Percentiles rank a stretch among this genome's conserved stretches.
Conservation (phyloP, 1,284 basidiomycete genomes). For the Xerocomus minutiporus region DNA sequence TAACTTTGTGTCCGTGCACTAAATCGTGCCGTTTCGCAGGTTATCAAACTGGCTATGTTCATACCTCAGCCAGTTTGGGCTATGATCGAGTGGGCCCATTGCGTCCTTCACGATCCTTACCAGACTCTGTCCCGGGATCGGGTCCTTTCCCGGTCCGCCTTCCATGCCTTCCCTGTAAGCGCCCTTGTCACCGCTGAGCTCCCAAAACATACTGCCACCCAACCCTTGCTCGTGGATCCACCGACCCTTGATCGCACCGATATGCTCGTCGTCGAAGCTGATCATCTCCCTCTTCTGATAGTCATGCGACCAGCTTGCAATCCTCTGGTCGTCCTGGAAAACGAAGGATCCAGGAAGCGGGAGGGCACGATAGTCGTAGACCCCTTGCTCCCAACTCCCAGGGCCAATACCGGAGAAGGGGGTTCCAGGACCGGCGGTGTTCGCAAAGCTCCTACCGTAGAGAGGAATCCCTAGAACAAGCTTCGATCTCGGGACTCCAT, state of each 20-base stretch:
- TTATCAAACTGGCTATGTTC: slow-evolving; percentile 73
- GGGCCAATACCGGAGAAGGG: slow-evolving; percentile 74
- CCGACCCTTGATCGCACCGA: slow-evolving; percentile 66
- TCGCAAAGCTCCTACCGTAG: slow-evolving; percentile 88
- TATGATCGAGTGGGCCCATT: slow-evolving; percentile 68
- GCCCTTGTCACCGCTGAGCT: slow-evolving; percentile 77
- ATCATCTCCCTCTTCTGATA: slow-evolving; percentile 67
- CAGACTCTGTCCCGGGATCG: slow-evolving; percentile 57
- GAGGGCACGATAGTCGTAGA: slow-evolving; percentile 76
- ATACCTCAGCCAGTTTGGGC: slow-evolving; percentile 69
- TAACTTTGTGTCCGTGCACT: slow-evolving; percentile 6
- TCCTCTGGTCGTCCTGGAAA: slow-evolving; percentile 50
- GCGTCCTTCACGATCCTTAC: slow-evolving; percentile 65
- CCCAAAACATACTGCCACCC: slow-evolving; percentile 85
- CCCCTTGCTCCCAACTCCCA: slow-evolving; percentile 75
- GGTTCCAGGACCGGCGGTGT: slow-evolving; percentile 77
- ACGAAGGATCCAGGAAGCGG: slow-evolving; percentile 66
- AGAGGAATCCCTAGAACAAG: slow-evolving; percentile 87
- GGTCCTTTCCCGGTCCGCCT: slow-evolving; percentile 58
- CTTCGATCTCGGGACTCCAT: slow-evolving; percentile 76
- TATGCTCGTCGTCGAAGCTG: slow-evolving; percentile 71
- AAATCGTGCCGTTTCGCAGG: slow-evolving; percentile 52
- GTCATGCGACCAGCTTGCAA: slow-evolving; percentile 76
- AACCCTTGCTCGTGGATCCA: slow-evolving; percentile 70
- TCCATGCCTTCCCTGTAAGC: slow-evolving; percentile 64